Evolutionary conservation across 192 early-diverging fungal genomes (phyloP).

Genomic region (Globomyces pollinis-pini): DNA sequence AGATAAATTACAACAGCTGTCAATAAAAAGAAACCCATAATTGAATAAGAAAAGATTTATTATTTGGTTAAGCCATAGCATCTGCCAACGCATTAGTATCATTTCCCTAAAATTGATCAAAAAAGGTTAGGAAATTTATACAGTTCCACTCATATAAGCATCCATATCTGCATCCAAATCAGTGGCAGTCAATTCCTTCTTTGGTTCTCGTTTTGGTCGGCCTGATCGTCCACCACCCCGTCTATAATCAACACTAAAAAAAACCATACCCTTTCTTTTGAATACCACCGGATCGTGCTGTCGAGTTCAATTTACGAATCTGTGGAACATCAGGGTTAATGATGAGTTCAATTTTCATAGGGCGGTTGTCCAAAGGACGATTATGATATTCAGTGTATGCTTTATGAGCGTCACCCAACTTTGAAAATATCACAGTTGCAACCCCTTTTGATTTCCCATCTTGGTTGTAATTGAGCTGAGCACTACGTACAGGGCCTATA

Average conservation of each 20-base stretch:
- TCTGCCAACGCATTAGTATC: neutral
- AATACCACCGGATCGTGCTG: constrained; percentile 3
- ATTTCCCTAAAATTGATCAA: neutral
- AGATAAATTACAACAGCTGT: too few species aligned
- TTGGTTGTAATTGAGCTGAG: constrained; percentile 32
- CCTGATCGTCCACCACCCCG: constrained; percentile 16
- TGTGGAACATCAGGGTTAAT: constrained; percentile 10
- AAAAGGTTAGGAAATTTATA: neutral
- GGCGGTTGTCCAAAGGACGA: constrained; percentile 34
- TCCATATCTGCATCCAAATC: constrained; percentile 44
- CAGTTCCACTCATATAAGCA: constrained; percentile 28
- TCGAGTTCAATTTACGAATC: neutral
- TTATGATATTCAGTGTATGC: constrained; percentile 42
- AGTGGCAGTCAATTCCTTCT: constrained; percentile 11
- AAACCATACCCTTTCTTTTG: constrained; percentile 4
- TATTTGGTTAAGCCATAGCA: neutral
- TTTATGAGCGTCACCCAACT: constrained; percentile 14
- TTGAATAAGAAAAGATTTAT: too few species aligned
- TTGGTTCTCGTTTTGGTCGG: constrained; percentile 9
- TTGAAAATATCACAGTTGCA: constrained; percentile 33
- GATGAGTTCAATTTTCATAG: constrained; percentile 43
- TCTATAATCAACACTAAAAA: neutral
- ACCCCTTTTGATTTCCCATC: constrained; percentile 36
- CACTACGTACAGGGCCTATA: constrained; percentile 33
- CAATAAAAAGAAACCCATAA: too few species aligned